Evolutionary conservation across 345 rosid genomes (phyloP).

Genomic region (Boechera divaricarpa): DNA sequence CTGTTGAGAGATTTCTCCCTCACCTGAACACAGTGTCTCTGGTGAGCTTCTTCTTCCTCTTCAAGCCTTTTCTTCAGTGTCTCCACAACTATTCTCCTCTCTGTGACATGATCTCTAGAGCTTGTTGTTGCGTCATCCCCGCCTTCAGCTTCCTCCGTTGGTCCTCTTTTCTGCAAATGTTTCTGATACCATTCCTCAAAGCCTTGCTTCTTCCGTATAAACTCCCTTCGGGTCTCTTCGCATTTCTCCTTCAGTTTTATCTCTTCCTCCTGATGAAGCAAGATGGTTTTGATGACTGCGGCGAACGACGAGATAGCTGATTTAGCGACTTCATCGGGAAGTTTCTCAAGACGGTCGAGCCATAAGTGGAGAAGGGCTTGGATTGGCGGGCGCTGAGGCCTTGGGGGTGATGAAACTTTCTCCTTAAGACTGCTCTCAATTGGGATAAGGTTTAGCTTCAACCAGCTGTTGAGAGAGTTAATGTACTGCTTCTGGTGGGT

Average conservation of each 20-base stretch:
- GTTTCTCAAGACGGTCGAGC: slow-evolving; percentile 75
- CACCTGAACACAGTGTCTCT: slow-evolving; percentile 81
- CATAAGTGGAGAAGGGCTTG: slow-evolving; percentile 74
- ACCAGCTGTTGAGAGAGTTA: slow-evolving; percentile 66
- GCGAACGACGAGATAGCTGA: slow-evolving; percentile 80
- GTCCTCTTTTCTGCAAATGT: slow-evolving; percentile 60
- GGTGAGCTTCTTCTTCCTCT: slow-evolving; percentile 71
- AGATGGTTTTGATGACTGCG: slow-evolving; percentile 71
- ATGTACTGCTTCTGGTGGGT: slow-evolving; percentile 80
- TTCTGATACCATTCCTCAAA: slow-evolving; percentile 91
- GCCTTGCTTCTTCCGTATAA: slow-evolving; percentile 69
- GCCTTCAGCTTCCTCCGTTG: slow-evolving; percentile 57
- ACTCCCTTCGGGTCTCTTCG: slow-evolving; percentile 81
- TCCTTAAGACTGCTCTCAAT: slow-evolving; percentile 75
- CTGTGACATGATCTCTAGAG: slow-evolving; percentile 66
- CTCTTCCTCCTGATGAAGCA: slow-evolving; percentile 83
- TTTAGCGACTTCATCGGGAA: slow-evolving; percentile 86
- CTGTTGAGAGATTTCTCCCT: slow-evolving; percentile 89
- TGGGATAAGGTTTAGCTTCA: slow-evolving; percentile 76
- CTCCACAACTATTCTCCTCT: slow-evolving; percentile 73
- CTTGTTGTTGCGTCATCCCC: slow-evolving; percentile 55
- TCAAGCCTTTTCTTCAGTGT: slow-evolving; percentile 73
- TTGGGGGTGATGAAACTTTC: slow-evolving; percentile 76
- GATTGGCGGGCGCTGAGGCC: slow-evolving; percentile 74
- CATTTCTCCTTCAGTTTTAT: slow-evolving; percentile 82